Base-by-base conservation (phyloP, 2,329 filamentous ascomycete species). In the Penicillium sp. region DNA sequence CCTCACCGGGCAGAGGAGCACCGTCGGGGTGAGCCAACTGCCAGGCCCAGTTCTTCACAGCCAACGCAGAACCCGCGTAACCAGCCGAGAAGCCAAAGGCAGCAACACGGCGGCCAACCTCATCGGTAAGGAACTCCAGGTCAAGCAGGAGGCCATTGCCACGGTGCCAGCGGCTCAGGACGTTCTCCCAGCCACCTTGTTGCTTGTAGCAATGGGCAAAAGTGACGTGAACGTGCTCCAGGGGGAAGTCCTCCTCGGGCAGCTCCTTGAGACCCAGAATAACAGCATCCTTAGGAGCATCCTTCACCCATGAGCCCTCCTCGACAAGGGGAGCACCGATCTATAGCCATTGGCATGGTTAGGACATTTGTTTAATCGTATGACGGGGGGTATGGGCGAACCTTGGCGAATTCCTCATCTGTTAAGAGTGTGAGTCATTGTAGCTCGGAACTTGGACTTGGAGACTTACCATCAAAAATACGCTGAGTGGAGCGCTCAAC, bases 41-140 rank as follows among this genome's bases (percentile, higher is more conserved):
- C 83, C 87, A 89, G 11, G 89, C 85, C 90, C 92, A 96, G 43
- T 86, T 85, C 82, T 92, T 83, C 37, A 95, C 75, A 25, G 88
- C 89, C 49, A 92, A 79, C 8, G 89, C 89, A 40, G 88, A 83
- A 31, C 87, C 79, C 51, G 88, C 86, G 69, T 89, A 94, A 20
- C 90, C 90, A 27, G 90, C 90, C 58, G 87, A 84, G 73, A 86
- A 89, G 57, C 80, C 77, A 55, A 79, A 77, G 6, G 78, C 73
- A 61, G 74, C 75, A 54, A 77, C 74, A 58, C 75, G 69, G 83
- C 89, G 81, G 35, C 89, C 89, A 27, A 78, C 81, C 60, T 87
- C 83, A 63, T 95, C 88, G 37, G 85, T 83, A 35, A 97, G 80
- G 72, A 96, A 97, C 72, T 96, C 92, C 35, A 97, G 82, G 68